These are phyloP conservation scores for Backusella macrospora DNA, from an alignment of 192 early-diverging fungal species.

Conservation along the genomic window DNA sequence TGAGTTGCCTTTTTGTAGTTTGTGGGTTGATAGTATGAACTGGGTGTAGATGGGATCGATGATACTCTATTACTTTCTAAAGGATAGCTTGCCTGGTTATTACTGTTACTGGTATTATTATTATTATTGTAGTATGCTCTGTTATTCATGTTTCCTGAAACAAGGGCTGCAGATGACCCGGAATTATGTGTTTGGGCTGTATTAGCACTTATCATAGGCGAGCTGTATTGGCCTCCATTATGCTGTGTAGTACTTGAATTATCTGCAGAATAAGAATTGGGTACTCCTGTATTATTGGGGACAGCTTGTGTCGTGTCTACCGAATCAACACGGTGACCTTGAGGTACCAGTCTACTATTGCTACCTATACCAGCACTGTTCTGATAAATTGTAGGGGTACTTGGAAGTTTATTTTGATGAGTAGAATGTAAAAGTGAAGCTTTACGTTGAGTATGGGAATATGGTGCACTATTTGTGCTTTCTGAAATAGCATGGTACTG, in stretches of 20 bases:
- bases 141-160: neutral
- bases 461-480: neutral
- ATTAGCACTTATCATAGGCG: slow-evolving; percentile 1
- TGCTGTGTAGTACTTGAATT: neutral
- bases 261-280: neutral
- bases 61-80: neutral
- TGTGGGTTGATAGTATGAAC: neutral
- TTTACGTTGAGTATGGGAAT: neutral
- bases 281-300: neutral
- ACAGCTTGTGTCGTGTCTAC: neutral
- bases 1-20: slow-evolving; percentile 5
- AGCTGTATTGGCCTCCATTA: neutral
- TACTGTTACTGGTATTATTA: neutral
- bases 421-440: neutral
- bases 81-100: neutral
- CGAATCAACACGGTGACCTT: neutral
- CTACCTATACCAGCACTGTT: slow-evolving; percentile 1
- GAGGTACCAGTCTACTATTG: neutral
- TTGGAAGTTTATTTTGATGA: neutral
- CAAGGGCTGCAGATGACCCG: neutral
- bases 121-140: neutral
- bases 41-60: neutral
- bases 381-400: neutral
- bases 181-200: neutral
- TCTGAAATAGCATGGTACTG: neutral